Evolutionary conservation across 2,329 filamentous ascomycete genomes (phyloP).

Genomic region (Knufia petricola): DNA sequence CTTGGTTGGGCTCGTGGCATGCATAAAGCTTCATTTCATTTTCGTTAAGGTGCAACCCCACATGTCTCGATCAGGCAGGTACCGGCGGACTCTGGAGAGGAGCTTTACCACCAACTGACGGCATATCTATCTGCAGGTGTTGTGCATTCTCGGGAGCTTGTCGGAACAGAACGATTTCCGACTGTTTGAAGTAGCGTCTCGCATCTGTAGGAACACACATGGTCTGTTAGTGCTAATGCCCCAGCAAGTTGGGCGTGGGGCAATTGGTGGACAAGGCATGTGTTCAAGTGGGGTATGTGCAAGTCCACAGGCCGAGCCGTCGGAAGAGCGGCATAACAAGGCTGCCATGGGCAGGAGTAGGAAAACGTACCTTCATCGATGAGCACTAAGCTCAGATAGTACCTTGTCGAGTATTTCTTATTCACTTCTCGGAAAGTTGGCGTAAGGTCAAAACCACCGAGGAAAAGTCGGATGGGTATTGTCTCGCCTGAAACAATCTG

Average conservation of each 20-base stretch:
- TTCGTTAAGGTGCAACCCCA: neutral
- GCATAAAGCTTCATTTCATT: neutral
- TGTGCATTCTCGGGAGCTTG: slow-evolving; percentile 45
- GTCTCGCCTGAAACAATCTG: slow-evolving; percentile 54
- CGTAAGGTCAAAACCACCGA: slow-evolving; percentile 93
- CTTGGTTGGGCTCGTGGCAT: neutral
- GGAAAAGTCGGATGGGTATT: slow-evolving; percentile 92
- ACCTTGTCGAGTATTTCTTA: slow-evolving; percentile 98
- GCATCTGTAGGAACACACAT: slow-evolving; percentile 52
- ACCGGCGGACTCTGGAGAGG: slow-evolving; percentile 16
- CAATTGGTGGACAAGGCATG: neutral
- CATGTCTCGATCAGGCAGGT: slow-evolving; percentile 17
- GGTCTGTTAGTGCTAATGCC: slow-evolving; percentile 1
- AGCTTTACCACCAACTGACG: slow-evolving; percentile 20
- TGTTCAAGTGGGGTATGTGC: slow-evolving; percentile 1
- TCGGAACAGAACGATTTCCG: slow-evolving; percentile 91
- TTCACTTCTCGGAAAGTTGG: slow-evolving; percentile 98
- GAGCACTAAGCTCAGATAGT: slow-evolving; percentile 90
- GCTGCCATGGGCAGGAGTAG: slow-evolving; percentile 6
- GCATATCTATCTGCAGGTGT: slow-evolving; percentile 20
- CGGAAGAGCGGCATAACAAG: neutral
- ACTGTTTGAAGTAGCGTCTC: slow-evolving; percentile 96
- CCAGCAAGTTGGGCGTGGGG: neutral
- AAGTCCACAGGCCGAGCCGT: slow-evolving; percentile 27
- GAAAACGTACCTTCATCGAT: slow-evolving; percentile 72